Evolutionary conservation across 495 filamentous ascomycete genomes (phyloP), one percentile per base, ranked within the genome.

Genomic region (Neurospora intermedia): DNA sequence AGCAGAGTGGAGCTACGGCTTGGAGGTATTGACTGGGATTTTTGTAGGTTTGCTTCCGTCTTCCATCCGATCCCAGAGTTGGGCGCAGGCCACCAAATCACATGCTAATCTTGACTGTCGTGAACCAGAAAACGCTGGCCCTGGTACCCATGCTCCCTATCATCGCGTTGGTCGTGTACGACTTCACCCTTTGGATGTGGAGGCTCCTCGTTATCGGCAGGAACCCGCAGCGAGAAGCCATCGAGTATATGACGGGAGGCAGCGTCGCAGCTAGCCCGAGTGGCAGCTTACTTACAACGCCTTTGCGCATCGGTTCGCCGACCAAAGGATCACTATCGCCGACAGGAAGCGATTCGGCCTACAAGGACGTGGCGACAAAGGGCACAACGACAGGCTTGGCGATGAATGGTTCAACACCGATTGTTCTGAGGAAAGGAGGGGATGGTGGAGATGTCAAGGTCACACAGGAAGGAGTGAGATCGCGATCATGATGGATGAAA

Each of bases 121-220:
- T 9, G 1, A 35, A 18, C 38, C 6, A 82, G 79, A 74, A 78
- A 43, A 76, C 73, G 1, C 75, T 81, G 40, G 79, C 76, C 20
- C 75, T 80, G 11, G 45, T 73, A 0, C 76, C 77, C 40, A 79
- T 79, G 70, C 27, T 76, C 2, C 81, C 80, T 0, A 43, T 85
- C 18, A 72, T 81, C 46, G 2, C 79, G 6, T 43, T 85, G 18
- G 72, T 84, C 70, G n/a, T 84, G 41, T 84, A 83, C 73, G 84
- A 86, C 73, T 75, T 86, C 54, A 73, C 73, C n/a, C 78, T 86
- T 38, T 86, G 83, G 83, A 69, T 84, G 18, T 85, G 80, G 78
- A 79, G 83, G 73, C 72, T 84, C 16, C 76, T 71, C 40, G 71
- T 71, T 13, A 77, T 72, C 59, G 76, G 69, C 69, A 76, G 31